Conservation (phyloP, 202 grass and related monocot genomes). For the Zoysia matrella region DNA sequence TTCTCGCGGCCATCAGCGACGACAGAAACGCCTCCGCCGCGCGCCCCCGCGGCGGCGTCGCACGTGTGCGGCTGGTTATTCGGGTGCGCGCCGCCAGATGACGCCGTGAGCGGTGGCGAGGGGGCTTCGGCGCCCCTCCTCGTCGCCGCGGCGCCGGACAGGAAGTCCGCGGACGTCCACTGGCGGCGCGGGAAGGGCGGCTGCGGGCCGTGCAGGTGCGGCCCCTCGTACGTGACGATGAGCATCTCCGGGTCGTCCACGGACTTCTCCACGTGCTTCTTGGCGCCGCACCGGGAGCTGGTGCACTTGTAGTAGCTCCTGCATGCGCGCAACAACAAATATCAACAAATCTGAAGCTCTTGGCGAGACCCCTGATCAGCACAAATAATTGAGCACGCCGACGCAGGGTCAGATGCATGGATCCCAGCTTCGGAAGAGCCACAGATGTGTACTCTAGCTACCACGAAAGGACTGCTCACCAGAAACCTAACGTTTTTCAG, state of each 20-base stretch:
- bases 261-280: constrained; percentile 88
- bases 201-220: constrained; percentile 59
- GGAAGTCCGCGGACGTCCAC: not conserved
- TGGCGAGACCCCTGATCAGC: too few relatives aligned
- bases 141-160: not conserved
- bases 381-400: not conserved
- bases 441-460: not conserved
- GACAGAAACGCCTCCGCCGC: not conserved
- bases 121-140: not conserved
- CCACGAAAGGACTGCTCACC: not conserved
- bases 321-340: not conserved
- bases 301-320: constrained; percentile 86
- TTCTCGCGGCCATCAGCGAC: not conserved
- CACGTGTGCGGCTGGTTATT: not conserved
- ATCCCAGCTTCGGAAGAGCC: not conserved
- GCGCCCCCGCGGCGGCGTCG: not conserved
- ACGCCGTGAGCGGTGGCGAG: not conserved
- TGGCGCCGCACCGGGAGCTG: constrained; percentile 63
- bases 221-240: constrained; percentile 69
- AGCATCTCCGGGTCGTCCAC: constrained; percentile 64
- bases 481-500: not conserved
- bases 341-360: too few relatives aligned
- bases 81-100: not conserved
- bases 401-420: too few relatives aligned
- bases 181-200: constrained; percentile 33